phyloP scores from a whole-genome alignment of 1,284 basidiomycete genomes.

The Singerocomus inundabilis region DNA sequence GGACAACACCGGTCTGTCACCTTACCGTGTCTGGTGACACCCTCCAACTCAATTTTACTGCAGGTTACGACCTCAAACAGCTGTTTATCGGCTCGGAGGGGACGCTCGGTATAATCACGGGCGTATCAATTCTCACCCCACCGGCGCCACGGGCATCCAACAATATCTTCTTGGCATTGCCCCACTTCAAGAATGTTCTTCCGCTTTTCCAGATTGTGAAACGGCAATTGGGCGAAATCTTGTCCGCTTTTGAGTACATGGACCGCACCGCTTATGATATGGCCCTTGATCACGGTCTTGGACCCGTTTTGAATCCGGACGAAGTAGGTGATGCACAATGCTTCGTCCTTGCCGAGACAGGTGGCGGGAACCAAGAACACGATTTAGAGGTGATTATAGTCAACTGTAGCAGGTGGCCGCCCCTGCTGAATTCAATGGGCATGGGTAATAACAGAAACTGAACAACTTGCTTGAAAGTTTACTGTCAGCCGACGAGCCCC shows the following conservation, averaged over 20 bases:
- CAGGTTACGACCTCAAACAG: conserved; percentile 98
- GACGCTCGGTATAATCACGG: conserved; percentile 94
- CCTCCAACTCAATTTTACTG: not conserved
- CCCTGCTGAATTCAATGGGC: conserved; percentile 10
- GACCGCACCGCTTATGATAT: conserved; percentile 88
- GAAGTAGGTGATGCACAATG: conserved; percentile 79
- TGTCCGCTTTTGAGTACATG: conserved; percentile 98
- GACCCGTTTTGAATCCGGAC: conserved; percentile 61
- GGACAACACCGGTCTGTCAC: conserved; percentile 87
- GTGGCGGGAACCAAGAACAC: conserved; percentile 90
- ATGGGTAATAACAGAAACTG: conserved; percentile 71
- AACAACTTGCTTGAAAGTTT: conserved; percentile 78
- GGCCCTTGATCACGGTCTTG: conserved; percentile 74
- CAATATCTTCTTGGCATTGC: conserved; percentile 75
- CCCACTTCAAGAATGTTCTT: conserved; percentile 72
- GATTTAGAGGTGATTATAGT: conserved; percentile 78
- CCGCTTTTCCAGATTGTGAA: conserved; percentile 69
- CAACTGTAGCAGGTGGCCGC: conserved; percentile 1
- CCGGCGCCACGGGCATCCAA: conserved; percentile 82
- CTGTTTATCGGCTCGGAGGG: conserved; percentile 98
- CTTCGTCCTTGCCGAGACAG: conserved; percentile 94
- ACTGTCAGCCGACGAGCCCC: conserved; percentile 68
- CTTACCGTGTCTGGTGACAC: not conserved
- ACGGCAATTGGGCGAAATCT: conserved; percentile 87
- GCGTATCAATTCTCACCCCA: conserved; percentile 93